Evolutionary conservation across 2,329 filamentous ascomycete genomes (phyloP).

Genomic region (Aspergillus puulaauensis): DNA sequence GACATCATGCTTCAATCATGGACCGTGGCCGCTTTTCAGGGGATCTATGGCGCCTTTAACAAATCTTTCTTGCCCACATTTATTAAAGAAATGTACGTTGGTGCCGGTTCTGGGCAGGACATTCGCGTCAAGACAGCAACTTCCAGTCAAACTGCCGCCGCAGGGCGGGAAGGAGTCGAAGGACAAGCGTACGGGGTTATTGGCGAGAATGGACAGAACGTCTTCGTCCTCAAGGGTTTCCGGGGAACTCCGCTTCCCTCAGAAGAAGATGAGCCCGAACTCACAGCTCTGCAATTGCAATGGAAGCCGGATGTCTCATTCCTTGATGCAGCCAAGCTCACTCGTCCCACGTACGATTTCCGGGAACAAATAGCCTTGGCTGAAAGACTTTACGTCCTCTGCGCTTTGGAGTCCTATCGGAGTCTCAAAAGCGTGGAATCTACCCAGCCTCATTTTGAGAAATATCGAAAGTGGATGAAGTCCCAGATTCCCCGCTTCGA

Average conservation of each 20-base stretch:
- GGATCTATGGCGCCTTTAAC: background rate
- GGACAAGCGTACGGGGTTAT: background rate
- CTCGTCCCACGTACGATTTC: background rate
- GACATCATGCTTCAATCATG: background rate
- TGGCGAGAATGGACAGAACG: too few species aligned
- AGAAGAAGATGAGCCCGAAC: too few species aligned
- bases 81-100: background rate
- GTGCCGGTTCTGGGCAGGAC: background rate
- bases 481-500: background rate
- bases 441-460: background rate
- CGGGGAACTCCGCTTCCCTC: too few species aligned
- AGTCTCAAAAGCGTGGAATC: background rate
- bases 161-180: background rate
- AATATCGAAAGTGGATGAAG: background rate
- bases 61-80: background rate
- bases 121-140: background rate
- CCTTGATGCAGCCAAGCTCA: background rate
- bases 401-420: background rate
- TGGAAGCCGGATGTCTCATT: background rate
- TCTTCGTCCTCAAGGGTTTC: too few species aligned
- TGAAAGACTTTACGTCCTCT: background rate
- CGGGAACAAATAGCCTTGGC: background rate
- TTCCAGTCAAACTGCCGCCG: too few species aligned
- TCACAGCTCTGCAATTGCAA: background rate
- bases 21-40: background rate